Evolutionary conservation across 805 yeast species (phyloP).

Genomic region (Phaffomyces opuntiae): DNA sequence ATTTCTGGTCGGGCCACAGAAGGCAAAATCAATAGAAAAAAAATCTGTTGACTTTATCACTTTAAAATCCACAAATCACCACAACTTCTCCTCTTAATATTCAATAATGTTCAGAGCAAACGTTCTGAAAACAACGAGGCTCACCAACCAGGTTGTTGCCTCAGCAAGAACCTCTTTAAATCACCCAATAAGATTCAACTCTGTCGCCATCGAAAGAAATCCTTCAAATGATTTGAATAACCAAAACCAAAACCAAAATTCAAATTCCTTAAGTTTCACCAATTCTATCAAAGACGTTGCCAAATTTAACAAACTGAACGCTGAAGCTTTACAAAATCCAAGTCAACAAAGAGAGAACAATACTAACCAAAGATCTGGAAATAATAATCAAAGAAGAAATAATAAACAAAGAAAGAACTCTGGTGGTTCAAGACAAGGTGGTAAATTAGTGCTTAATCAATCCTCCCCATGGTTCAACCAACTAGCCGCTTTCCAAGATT

Average conservation of each 20-base stretch:
- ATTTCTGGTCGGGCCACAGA: neutral
- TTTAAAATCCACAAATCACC: neutral
- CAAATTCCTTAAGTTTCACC: slow-evolving; percentile 14
- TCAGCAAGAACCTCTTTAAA: slow-evolving; percentile 32
- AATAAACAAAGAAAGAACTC: slow-evolving; percentile 1
- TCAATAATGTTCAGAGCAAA: slow-evolving; percentile 20
- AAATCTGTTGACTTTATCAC: neutral
- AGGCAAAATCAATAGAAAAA: neutral
- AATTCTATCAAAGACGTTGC: slow-evolving; percentile 27
- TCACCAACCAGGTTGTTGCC: slow-evolving; percentile 33
- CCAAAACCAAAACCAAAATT: slow-evolving; percentile 20
- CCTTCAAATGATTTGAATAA: slow-evolving; percentile 13
- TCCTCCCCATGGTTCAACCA: slow-evolving; percentile 43
- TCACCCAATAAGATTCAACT: slow-evolving; percentile 31
- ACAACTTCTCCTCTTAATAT: neutral
- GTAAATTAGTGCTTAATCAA: slow-evolving; percentile 19
- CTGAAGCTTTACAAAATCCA: neutral
- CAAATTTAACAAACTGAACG: slow-evolving; percentile 12
- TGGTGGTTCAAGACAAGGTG: slow-evolving; percentile 20
- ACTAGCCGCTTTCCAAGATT: slow-evolving; percentile 46
- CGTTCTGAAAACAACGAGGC: slow-evolving; percentile 27
- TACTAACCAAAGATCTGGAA: neutral
- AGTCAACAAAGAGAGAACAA: neutral
- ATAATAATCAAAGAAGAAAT: neutral
- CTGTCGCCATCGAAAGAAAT: slow-evolving; percentile 28